Evolutionary conservation across 2,329 filamentous ascomycete species (phyloP).

Genomic region (Apiospora rasikravindrae): DNA sequence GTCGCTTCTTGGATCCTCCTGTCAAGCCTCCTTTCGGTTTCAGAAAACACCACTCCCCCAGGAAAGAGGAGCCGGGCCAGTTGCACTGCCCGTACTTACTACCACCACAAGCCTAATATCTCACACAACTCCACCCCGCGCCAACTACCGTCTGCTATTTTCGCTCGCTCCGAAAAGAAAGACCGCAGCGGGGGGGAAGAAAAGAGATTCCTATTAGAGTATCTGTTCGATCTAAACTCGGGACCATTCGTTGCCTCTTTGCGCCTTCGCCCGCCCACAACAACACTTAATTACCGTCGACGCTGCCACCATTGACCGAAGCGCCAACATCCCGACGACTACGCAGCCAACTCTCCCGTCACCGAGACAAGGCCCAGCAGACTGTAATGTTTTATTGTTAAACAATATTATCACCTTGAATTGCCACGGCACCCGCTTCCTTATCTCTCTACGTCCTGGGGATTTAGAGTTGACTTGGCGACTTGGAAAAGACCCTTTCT

Average conservation of each 20-base stretch:
- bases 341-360: background rate
- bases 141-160: background rate
- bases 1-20: background rate
- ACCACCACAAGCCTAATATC: constrained; percentile 2
- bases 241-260: background rate
- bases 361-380: background rate
- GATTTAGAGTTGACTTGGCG: constrained; percentile 13
- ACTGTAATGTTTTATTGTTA: constrained; percentile 10
- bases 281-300: background rate
- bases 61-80: background rate
- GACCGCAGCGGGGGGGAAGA: background rate
- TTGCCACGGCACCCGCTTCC: background rate
- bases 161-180: background rate
- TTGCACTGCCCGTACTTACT: constrained; percentile 10
- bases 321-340: background rate
- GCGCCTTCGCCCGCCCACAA: background rate
- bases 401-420: background rate
- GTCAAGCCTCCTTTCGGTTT: constrained; percentile 1
- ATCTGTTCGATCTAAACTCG: constrained; percentile 2
- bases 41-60: background rate
- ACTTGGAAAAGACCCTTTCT: background rate
- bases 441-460: background rate
- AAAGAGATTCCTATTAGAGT: background rate
- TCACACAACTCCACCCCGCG: background rate
- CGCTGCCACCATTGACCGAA: background rate